Conservation (phyloP, 805 yeast species). For the Gaillardinia entomophila region DNA sequence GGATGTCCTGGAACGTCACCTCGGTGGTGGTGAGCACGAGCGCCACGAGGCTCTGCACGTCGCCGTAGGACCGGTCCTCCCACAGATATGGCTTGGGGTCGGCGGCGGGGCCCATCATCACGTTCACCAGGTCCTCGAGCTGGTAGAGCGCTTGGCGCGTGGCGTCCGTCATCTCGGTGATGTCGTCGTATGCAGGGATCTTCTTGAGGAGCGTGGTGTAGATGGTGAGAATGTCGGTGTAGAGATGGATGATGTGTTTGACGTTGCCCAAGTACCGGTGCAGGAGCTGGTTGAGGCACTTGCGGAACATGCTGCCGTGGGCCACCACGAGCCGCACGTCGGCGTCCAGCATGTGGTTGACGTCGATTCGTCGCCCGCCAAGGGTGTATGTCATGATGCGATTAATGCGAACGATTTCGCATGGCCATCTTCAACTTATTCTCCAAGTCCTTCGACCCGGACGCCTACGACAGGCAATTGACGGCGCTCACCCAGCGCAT, state of each 20-base stretch:
- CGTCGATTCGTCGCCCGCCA: constrained; percentile 24
- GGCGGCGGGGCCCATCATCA: constrained; percentile 16
- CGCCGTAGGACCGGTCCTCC: constrained; percentile 9
- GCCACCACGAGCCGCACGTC: constrained; percentile 21
- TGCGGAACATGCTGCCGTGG: constrained; percentile 25
- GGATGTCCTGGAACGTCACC: constrained; percentile 10
- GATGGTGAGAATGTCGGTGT: constrained; percentile 32
- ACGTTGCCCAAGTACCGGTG: constrained; percentile 19
- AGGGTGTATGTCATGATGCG: constrained; percentile 34
- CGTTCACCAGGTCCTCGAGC: constrained; percentile 28
- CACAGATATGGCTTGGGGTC: constrained; percentile 7
- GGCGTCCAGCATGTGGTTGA: constrained; percentile 13
- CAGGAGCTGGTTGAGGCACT: constrained; percentile 27
- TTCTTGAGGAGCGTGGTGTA: constrained; percentile 33
- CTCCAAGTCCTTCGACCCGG: constrained; percentile 30
- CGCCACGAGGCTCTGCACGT: constrained; percentile 7
- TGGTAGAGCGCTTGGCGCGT: constrained; percentile 13
- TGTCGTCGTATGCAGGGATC: constrained; percentile 36
- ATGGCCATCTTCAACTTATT: constrained; percentile 12
- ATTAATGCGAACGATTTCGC: too few species aligned
- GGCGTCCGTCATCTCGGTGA: constrained; percentile 24
- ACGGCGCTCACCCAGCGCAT: constrained; percentile 32
- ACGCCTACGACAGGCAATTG: constrained; percentile 38
- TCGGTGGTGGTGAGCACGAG: constrained; percentile 5
- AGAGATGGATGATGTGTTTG: constrained; percentile 30